Evolutionary conservation across 495 filamentous ascomycete species (phyloP), one percentile per base, ranked within the genome.

Genomic region (Penicillium fimorum): DNA sequence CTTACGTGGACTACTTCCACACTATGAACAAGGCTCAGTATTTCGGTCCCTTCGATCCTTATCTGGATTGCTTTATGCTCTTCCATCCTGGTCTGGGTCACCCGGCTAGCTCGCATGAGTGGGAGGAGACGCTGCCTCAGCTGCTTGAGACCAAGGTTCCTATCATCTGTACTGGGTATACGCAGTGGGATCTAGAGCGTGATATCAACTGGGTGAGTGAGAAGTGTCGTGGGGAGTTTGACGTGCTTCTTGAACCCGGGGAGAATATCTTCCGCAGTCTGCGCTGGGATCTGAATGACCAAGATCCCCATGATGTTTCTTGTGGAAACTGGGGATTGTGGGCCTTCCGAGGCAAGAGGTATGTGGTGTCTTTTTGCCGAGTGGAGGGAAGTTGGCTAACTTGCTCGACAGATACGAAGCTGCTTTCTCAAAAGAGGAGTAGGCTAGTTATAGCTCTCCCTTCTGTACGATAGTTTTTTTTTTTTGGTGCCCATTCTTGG

Each of bases 11-110:
- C 56, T 97, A 99, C 73, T 99, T 92, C 77, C 92, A 99, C 70
- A 97, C 91, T 1, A 81, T 99, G 64, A 92, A 97, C 74, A 84
- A 93, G 63, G 86, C 93, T 1, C 83, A 87, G 30, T 79, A 89
- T 53, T 99, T 97, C 76, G 81, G 88, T 24, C 95, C 95, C 0
- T 97, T 90, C 72, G 94, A 99, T 70, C 94, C 94, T 1, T 99
- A 99, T 70, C 93, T 99, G 62, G 94, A 99, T 75, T 90, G 86
- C 67, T 92, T 99, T 63, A 83, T 99, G 65, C 80, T 96, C 49
- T 99, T 97, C 78, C 94, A 99, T 70, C 94, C 94, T 3, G 94
- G 94, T 7, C 77, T 99, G 20, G 94, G 94, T 20, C 95, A 99
- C 70, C 92, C 95, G 6, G 90, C 91, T 18, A 91, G 86, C 70